Evolutionary conservation across 78 protist genomes (phyloP).

Genomic region (Acrasis kona): DNA sequence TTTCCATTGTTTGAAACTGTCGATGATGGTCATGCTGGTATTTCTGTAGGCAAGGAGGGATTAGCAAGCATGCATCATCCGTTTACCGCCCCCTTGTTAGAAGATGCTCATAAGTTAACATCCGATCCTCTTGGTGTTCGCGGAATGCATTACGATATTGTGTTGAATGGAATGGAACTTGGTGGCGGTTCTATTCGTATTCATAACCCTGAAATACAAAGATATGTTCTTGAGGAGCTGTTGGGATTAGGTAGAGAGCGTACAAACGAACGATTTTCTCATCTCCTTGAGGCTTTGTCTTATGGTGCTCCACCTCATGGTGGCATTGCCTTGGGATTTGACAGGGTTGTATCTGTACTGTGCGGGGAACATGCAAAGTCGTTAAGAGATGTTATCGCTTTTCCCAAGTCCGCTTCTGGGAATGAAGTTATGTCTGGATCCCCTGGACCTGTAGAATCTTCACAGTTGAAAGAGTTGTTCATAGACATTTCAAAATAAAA

Average conservation of each 20-base stretch:
- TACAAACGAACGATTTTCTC: background rate
- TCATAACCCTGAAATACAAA: conserved; percentile 55
- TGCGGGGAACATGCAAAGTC: conserved; percentile 10
- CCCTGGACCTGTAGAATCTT: background rate
- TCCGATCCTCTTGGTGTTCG: conserved; percentile 15
- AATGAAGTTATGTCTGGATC: conserved; percentile 13
- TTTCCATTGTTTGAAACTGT: conserved; percentile 63
- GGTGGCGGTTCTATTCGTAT: conserved; percentile 86
- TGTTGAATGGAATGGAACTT: conserved; percentile 70
- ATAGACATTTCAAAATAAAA: too few relatives aligned
- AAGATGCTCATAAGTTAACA: conserved; percentile 18
- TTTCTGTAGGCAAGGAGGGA: conserved; percentile 1
- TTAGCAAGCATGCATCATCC: conserved; percentile 62
- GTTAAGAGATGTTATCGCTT: conserved; percentile 80
- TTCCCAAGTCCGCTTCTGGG: conserved; percentile 59
- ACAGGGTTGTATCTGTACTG: conserved; percentile 44
- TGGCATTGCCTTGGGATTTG: conserved; percentile 56
- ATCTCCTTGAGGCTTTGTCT: conserved; percentile 16
- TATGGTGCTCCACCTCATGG: conserved; percentile 33
- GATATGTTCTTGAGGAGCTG: conserved; percentile 15
- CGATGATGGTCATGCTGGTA: background rate
- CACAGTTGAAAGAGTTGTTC: background rate
- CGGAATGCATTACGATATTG: conserved; percentile 70
- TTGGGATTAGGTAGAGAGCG: background rate
- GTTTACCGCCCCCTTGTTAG: conserved; percentile 76